Evolutionary conservation across 2,329 filamentous ascomycete genomes (phyloP).

Genomic region (Karstenula rhodostoma): DNA sequence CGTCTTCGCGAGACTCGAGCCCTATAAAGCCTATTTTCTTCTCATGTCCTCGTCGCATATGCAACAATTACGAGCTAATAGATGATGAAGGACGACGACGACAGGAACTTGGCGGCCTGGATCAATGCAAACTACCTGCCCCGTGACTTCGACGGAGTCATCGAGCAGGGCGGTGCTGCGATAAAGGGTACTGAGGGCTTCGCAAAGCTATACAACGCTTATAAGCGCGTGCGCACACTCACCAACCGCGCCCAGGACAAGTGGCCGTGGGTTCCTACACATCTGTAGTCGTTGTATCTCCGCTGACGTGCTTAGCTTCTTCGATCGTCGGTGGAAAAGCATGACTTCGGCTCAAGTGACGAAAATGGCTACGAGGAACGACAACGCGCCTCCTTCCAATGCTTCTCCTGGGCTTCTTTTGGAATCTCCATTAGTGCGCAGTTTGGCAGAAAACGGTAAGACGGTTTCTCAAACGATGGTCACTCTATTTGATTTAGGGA

Average conservation of each 20-base stretch:
- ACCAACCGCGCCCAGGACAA: constrained; percentile 42
- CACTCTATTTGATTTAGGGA: background rate
- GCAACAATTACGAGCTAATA: background rate
- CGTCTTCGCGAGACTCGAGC: background rate
- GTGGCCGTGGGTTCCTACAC: constrained; percentile 29
- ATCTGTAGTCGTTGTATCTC: background rate
- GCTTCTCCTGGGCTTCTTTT: background rate
- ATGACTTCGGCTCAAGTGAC: constrained; percentile 24
- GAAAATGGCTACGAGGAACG: background rate
- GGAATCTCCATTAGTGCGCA: background rate
- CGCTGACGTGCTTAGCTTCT: constrained; percentile 24
- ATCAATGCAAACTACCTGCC: constrained; percentile 33
- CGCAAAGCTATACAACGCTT: constrained; percentile 36
- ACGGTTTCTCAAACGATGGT: background rate
- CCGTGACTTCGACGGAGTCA: constrained; percentile 14
- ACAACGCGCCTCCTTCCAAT: background rate
- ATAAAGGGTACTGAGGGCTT: constrained; percentile 35
- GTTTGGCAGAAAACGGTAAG: background rate
- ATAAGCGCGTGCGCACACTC: constrained; percentile 36
- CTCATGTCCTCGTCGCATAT: background rate
- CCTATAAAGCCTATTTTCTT: too few relatives aligned
- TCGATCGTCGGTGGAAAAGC: constrained; percentile 31
- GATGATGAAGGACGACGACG: constrained; percentile 20
- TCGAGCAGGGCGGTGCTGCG: constrained; percentile 12
- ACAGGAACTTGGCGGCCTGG: constrained; percentile 33